Evolutionary conservation across 129 eudicot genomes (phyloP).

Genomic region (Escallonia herrerae): DNA sequence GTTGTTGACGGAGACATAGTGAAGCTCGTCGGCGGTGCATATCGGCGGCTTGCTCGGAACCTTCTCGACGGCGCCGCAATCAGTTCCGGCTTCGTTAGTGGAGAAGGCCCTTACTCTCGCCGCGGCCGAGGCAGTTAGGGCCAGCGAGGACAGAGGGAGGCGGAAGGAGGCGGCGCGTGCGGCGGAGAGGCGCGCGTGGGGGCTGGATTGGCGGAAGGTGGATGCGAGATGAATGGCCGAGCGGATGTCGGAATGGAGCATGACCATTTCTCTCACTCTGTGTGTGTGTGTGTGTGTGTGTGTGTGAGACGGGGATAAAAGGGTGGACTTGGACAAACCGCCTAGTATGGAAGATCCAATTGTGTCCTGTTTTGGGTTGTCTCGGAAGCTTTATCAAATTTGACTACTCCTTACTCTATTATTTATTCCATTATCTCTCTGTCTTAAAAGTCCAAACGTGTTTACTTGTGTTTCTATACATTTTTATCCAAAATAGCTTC

Average conservation of each 20-base stretch:
- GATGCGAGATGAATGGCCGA: constrained; percentile 39
- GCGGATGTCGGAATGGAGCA: constrained; percentile 37
- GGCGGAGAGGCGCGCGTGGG: constrained; percentile 20
- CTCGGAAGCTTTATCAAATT: too few species aligned
- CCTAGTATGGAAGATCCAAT: too few species aligned
- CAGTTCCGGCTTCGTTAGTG: constrained; percentile 10
- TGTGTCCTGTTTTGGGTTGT: too few species aligned
- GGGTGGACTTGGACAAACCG: constrained; percentile 1
- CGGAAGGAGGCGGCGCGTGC: constrained; percentile 30
- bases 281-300: constrained; percentile 1
- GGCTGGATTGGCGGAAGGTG: constrained; percentile 21
- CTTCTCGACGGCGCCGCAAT: constrained; percentile 20
- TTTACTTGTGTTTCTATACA: too few species aligned
- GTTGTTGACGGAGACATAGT: constrained; percentile 56
- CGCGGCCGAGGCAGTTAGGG: constrained; percentile 4
- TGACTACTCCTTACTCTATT: too few species aligned
- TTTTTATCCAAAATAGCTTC: too few species aligned
- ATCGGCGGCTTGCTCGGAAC: constrained; percentile 58
- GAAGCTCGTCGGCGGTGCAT: constrained; percentile 93
- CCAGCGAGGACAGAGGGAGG: constrained; percentile 12
- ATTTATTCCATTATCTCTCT: too few species aligned
- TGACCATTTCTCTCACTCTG: background rate
- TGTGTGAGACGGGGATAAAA: constrained; percentile 17
- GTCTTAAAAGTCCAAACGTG: too few species aligned
- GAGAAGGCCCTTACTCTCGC: constrained; percentile 45